Evolutionary conservation across 2,329 filamentous ascomycete genomes (phyloP).

Genomic region (Fusarium nisikadoi): DNA sequence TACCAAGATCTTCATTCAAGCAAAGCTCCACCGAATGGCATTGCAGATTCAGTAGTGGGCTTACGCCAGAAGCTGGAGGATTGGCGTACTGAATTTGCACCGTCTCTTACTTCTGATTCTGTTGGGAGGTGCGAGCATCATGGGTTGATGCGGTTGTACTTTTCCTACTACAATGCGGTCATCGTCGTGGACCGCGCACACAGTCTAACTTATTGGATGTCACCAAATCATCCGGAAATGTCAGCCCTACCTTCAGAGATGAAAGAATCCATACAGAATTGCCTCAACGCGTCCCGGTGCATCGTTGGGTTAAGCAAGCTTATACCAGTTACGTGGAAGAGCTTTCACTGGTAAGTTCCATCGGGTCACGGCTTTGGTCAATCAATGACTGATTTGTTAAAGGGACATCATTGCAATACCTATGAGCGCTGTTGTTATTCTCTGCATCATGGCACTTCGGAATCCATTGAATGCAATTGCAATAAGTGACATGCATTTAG

Average conservation of each 20-base stretch:
- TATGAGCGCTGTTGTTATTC: background rate
- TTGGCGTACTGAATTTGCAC: background rate
- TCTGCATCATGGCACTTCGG: background rate
- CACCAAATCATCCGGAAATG: background rate
- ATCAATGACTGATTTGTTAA: background rate
- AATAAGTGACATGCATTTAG: background rate
- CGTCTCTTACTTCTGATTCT: background rate
- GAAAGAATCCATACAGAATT: background rate
- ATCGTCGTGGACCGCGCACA: background rate
- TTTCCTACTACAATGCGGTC: background rate
- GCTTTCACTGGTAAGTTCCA: background rate
- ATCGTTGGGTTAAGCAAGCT: background rate
- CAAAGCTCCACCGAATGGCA: background rate
- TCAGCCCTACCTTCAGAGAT: background rate
- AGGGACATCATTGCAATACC: background rate
- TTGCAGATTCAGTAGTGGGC: background rate
- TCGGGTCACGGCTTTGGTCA: fast-evolving
- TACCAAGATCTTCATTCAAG: background rate
- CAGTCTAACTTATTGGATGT: background rate
- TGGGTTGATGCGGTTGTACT: background rate
- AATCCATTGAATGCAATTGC: background rate
- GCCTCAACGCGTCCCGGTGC: background rate
- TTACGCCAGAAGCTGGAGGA: background rate
- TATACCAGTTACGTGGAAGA: background rate
- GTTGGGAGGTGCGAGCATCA: background rate